A percentile compares a stretch with the other conserved stretches of the same genome.
phyloP scores from a whole-genome alignment of 768 basidiomycete species.

The Atractiella rhizophila region DNA sequence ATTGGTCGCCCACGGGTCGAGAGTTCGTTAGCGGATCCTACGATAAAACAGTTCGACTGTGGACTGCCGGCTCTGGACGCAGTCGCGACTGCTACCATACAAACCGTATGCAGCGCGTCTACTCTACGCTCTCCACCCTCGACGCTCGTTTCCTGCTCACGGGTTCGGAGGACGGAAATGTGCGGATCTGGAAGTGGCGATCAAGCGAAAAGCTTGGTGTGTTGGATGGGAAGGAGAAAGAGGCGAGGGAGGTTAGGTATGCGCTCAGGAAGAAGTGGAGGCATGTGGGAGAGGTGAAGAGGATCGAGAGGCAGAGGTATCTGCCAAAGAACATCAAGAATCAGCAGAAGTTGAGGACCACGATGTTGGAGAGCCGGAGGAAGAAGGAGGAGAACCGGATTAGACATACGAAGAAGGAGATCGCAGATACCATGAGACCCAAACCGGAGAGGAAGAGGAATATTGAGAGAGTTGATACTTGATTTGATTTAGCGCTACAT shows the following conservation, averaged over 20 bases:
- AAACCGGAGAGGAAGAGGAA: conserved; percentile 73
- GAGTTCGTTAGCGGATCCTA: conserved; percentile 93
- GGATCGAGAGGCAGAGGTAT: conserved; percentile 53
- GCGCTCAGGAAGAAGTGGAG: conserved; percentile 73
- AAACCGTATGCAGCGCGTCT: conserved; percentile 94
- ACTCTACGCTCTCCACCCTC: conserved; percentile 60
- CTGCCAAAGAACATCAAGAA: conserved; percentile 77
- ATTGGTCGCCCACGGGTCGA: conserved; percentile 87
- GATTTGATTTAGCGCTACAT: neutral
- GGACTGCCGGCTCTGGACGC: conserved; percentile 62
- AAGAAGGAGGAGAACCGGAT: conserved; percentile 84
- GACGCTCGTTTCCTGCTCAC: conserved; percentile 37
- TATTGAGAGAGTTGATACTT: conserved; percentile 51
- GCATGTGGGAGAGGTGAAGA: conserved; percentile 52
- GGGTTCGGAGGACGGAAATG: conserved; percentile 17
- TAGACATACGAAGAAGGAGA: conserved; percentile 42
- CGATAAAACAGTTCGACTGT: conserved; percentile 81
- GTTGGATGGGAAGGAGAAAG: conserved; percentile 65
- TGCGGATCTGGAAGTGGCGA: conserved; percentile 27
- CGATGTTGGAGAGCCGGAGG: conserved; percentile 67
- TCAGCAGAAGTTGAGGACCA: conserved; percentile 59
- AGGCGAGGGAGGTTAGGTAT: conserved; percentile 75
- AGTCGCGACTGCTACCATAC: conserved; percentile 83
- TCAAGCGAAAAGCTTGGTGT: conserved; percentile 79
- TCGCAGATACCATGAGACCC: conserved; percentile 55